A percentile compares a stretch with the other conserved stretches of the same genome.
These are phyloP conservation scores for Didymella pinodella DNA, from an alignment of 2,329 filamentous ascomycete genomes.

Conservation along the genomic window DNA sequence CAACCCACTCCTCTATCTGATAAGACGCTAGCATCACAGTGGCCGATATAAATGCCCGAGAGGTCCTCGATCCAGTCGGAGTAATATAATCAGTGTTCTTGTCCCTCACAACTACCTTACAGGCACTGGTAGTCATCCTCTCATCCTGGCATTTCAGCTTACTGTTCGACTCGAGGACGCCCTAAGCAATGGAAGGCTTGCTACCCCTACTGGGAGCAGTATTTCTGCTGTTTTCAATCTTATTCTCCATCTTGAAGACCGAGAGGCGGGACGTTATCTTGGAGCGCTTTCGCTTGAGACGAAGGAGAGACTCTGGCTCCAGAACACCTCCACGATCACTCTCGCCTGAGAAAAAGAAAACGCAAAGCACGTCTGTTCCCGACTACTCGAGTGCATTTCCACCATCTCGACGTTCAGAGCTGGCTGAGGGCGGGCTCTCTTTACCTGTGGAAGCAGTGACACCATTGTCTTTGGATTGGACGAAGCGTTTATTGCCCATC, in stretches of 20 bases:
- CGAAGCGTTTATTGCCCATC: slow-evolving; percentile 36
- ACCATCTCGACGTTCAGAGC: slow-evolving; percentile 57
- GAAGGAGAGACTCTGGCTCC: slow-evolving; percentile 56
- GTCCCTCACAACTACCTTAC: neutral
- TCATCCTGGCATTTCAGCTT: neutral
- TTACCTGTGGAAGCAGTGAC: slow-evolving; percentile 9
- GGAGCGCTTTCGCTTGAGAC: slow-evolving; percentile 50
- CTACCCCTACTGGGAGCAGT: slow-evolving; percentile 42
- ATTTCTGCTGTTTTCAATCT: slow-evolving; percentile 39
- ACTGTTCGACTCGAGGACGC: too few relatives aligned
- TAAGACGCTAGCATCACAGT: neutral
- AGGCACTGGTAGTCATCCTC: neutral
- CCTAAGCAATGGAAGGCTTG: slow-evolving; percentile 31
- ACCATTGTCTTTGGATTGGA: neutral
- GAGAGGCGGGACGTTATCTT: slow-evolving; percentile 53
- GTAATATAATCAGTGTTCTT: neutral
- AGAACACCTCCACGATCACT: slow-evolving; percentile 63
- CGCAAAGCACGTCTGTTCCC: slow-evolving; percentile 21
- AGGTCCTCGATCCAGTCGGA: neutral
- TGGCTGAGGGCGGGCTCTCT: slow-evolving; percentile 36
- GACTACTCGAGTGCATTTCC: slow-evolving; percentile 61
- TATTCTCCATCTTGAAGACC: slow-evolving; percentile 41
- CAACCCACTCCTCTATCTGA: neutral
- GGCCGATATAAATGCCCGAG: neutral
- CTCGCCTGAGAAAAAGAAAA: slow-evolving; percentile 57